Conservation (phyloP, 768 basidiomycete genomes). For the Candolleomyces efflorescens region DNA sequence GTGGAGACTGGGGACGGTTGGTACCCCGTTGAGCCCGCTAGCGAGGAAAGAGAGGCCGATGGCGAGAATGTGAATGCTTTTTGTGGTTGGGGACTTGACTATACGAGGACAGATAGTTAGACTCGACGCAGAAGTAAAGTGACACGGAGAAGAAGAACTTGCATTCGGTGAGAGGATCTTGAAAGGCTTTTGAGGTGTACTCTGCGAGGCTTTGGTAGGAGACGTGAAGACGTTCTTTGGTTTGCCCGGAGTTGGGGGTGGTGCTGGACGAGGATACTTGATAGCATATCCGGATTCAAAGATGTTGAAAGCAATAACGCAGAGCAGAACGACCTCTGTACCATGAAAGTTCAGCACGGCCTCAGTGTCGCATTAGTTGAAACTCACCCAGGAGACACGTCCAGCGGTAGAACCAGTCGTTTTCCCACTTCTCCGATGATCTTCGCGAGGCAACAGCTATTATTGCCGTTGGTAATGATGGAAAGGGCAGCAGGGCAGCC, state of each 20-base stretch:
- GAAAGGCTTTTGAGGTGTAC: conserved; percentile 33
- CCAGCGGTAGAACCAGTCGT: neutral
- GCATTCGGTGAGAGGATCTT: conserved; percentile 39
- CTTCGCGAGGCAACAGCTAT: neutral
- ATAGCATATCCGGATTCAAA: conserved; percentile 37
- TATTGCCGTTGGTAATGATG: conserved; percentile 11
- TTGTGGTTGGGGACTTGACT: conserved; percentile 40
- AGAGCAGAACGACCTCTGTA: conserved; percentile 30
- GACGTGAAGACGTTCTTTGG: conserved; percentile 18
- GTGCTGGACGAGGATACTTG: conserved; percentile 37
- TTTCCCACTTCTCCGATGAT: neutral
- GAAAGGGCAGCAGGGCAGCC: conserved; percentile 37
- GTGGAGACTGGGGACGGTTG: conserved; percentile 37
- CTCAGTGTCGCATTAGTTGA: neutral
- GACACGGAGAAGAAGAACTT: conserved; percentile 10
- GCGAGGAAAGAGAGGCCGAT: conserved; percentile 26
- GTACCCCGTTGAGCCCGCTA: conserved; percentile 22
- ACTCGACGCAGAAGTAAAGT: neutral
- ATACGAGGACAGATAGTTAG: neutral
- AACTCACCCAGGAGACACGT: neutral
- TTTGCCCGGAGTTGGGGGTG: conserved; percentile 31
- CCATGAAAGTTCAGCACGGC: neutral
- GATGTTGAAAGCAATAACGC: conserved; percentile 36
- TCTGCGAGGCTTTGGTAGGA: conserved; percentile 25
- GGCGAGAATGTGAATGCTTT: conserved; percentile 39